Conservation (phyloP, 140 eudicot species). For the Anethum foeniculum region DNA sequence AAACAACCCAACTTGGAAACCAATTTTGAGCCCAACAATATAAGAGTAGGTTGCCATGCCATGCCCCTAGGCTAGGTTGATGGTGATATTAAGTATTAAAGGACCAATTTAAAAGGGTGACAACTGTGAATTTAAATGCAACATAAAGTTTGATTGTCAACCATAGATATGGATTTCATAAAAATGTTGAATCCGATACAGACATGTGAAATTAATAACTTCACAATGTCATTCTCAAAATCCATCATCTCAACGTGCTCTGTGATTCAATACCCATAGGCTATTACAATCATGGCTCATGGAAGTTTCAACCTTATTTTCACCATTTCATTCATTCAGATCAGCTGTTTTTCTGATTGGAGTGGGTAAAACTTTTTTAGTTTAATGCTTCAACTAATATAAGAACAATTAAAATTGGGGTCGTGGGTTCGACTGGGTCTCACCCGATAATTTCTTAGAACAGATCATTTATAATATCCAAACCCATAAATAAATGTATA, state of each 20-base stretch:
- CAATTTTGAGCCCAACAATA: neutral
- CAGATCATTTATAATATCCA: no score
- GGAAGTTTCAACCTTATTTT: neutral
- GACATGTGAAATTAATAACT: neutral
- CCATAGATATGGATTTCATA: neutral
- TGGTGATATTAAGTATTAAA: neutral
- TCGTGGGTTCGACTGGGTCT: no score
- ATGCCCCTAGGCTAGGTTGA: neutral
- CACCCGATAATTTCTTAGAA: no score
- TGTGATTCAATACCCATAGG: neutral
- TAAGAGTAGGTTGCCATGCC: neutral
- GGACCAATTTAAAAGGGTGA: neutral
- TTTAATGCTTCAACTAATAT: no score
- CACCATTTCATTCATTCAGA: neutral
- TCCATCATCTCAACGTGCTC: neutral
- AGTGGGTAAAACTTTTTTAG: neutral
- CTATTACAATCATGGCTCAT: neutral
- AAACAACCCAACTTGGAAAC: no score
- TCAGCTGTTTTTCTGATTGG: neutral
- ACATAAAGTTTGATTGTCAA: neutral
- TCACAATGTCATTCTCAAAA: neutral
- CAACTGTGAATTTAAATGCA: neutral
- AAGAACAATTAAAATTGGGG: no score
- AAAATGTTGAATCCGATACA: neutral
- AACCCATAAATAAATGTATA: no score